These are phyloP conservation scores for Podosphaera aphanis DNA, from an alignment of 2,329 filamentous ascomycete species.

Conservation along the genomic window DNA sequence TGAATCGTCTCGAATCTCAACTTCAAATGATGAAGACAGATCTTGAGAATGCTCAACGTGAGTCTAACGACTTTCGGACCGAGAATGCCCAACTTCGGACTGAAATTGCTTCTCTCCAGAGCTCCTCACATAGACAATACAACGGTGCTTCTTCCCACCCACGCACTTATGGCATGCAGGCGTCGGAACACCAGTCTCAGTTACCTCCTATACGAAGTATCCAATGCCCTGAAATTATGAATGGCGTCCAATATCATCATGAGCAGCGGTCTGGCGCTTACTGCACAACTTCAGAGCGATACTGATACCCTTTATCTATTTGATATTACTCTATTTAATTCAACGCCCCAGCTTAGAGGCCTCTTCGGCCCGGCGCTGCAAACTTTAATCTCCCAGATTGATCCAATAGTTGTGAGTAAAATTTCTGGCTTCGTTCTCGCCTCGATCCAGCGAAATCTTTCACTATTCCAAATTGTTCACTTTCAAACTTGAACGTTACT, in stretches of 20 bases:
- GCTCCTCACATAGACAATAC: constrained; percentile 3
- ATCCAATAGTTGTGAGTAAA: too few species aligned
- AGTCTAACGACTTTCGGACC: constrained; percentile 18
- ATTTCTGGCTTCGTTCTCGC: too few species aligned
- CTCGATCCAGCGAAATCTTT: too few species aligned
- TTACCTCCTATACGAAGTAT: constrained; percentile 31
- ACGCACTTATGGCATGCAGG: constrained; percentile 5
- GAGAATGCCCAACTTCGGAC: constrained; percentile 14
- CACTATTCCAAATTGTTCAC: too few species aligned
- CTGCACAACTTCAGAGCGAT: constrained; percentile 4
- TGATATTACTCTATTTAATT: too few species aligned
- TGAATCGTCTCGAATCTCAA: constrained; percentile 19
- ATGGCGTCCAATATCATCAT: constrained; percentile 33
- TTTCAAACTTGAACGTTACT: too few species aligned
- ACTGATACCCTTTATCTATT: not conserved
- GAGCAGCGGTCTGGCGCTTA: constrained; percentile 9
- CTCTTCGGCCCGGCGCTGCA: too few species aligned
- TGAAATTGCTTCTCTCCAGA: constrained; percentile 9
- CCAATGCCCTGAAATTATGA: constrained; percentile 33
- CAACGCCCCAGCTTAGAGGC: too few species aligned
- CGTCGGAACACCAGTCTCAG: constrained; percentile 17
- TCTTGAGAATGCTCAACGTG: constrained; percentile 18
- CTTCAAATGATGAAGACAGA: constrained; percentile 21
- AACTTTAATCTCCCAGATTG: too few species aligned
- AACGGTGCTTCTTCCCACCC: constrained; percentile 3